phyloP scores from a whole-genome alignment of 106 monocot species.

The Acorus gramineus region DNA sequence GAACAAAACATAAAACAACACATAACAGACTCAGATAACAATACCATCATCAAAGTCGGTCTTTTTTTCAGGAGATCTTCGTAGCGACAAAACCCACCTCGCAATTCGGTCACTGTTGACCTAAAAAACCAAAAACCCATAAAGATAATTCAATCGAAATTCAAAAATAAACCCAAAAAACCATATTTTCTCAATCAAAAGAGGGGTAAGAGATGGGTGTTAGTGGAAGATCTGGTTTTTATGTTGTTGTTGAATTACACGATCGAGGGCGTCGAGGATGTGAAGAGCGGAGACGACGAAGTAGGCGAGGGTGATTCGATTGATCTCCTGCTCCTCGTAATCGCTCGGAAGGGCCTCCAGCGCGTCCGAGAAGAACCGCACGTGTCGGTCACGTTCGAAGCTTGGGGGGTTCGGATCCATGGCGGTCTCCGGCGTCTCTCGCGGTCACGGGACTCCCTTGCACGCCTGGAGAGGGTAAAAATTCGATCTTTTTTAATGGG shows the following conservation, averaged over 20 bases:
- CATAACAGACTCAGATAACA: neutral
- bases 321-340: constrained; percentile 91
- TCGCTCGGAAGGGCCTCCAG: constrained; percentile 37
- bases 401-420: neutral
- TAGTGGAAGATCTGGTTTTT: neutral
- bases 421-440: neutral
- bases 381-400: constrained; percentile 54
- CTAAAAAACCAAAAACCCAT: constrained; percentile 23
- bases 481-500: no score
- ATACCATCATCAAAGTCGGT: constrained; percentile 33
- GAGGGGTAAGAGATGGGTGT: neutral
- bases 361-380: constrained; percentile 50
- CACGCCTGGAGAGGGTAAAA: no score
- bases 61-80: constrained; percentile 26
- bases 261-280: constrained; percentile 74
- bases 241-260: constrained; percentile 21
- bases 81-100: constrained; percentile 83
- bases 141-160: neutral
- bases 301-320: constrained; percentile 92
- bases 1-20: neutral
- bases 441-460: neutral
- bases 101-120: constrained; percentile 61
- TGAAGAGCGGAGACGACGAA: constrained; percentile 81
- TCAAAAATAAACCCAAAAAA: neutral
- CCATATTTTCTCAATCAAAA: neutral